Conservation (phyloP, 768 basidiomycete genomes). For the Rhodotorula babjevae region DNA sequence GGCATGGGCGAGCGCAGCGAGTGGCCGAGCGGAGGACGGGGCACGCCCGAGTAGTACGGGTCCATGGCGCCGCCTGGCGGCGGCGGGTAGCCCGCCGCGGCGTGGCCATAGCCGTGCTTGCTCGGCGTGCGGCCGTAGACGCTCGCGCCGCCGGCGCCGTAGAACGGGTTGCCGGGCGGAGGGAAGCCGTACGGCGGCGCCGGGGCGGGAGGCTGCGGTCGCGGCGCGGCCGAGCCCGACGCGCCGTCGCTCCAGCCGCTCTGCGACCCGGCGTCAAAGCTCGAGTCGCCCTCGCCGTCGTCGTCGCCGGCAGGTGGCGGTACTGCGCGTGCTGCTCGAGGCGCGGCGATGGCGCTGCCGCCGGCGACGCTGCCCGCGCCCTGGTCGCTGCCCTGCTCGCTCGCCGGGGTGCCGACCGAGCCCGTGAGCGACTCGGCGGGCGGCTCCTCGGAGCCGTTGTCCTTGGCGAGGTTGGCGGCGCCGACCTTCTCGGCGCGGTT, state of each 20-base stretch:
- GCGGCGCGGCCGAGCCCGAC: not conserved
- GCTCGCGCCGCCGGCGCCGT: not conserved
- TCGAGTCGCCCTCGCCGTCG: conserved; percentile 17
- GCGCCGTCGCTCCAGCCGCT: conserved; percentile 1
- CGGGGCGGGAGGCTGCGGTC: not conserved
- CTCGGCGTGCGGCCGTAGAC: conserved; percentile 2
- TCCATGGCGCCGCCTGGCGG: not conserved
- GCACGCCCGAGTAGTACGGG: not conserved
- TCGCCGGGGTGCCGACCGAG: conserved; percentile 1
- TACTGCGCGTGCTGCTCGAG: too few species aligned
- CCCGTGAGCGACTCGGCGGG: not conserved
- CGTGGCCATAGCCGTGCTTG: not conserved
- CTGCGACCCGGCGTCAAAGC: conserved; percentile 2
- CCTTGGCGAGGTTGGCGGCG: conserved; percentile 26
- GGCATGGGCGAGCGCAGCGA: not conserved
- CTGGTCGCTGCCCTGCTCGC: not conserved
- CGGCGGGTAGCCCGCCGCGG: not conserved
- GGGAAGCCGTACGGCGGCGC: not conserved
- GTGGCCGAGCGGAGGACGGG: not conserved
- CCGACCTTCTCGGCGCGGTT: conserved; percentile 42
- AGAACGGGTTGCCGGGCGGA: conserved; percentile 5
- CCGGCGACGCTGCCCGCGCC: not conserved
- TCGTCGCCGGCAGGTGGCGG: not conserved
- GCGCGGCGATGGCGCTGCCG: not conserved
- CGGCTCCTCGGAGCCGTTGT: not conserved